A percentile compares a stretch with the other conserved stretches of the same genome.
These are phyloP conservation scores for Tulasnella sp. DNA, from an alignment of 768 basidiomycete species.

Conservation along the genomic window DNA sequence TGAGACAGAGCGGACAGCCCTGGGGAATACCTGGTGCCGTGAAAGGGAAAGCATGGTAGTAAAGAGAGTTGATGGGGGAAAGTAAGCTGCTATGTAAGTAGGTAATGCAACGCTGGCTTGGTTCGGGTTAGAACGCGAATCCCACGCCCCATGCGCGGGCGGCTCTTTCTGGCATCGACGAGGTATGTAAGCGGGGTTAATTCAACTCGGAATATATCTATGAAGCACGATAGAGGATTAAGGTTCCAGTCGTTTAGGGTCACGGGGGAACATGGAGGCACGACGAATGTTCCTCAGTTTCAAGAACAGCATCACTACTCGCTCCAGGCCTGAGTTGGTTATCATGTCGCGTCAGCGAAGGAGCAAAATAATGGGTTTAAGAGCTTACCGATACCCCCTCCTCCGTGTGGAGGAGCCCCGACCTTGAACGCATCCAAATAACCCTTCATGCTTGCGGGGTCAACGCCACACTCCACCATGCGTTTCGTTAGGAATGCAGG, in stretches of 20 bases:
- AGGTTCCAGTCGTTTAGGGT: slow-evolving; percentile 88
- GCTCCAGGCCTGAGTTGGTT: slow-evolving; percentile 47
- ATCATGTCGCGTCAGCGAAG: not conserved
- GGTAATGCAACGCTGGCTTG: not conserved
- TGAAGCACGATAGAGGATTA: slow-evolving; percentile 28
- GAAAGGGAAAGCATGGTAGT: slow-evolving; percentile 1
- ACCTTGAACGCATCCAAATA: slow-evolving; percentile 92
- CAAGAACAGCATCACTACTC: slow-evolving; percentile 94
- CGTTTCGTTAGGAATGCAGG: slow-evolving; percentile 64
- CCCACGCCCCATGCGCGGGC: not conserved
- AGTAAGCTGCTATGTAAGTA: not conserved
- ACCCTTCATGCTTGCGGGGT: slow-evolving; percentile 80
- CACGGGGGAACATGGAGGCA: slow-evolving; percentile 89
- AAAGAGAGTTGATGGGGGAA: not conserved
- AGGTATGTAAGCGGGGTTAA: not conserved
- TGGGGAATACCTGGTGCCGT: slow-evolving; percentile 2
- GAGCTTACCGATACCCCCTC: slow-evolving; percentile 70
- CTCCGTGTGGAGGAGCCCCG: slow-evolving; percentile 92
- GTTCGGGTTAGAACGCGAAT: not conserved
- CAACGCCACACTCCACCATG: slow-evolving; percentile 79
- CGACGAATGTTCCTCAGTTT: slow-evolving; percentile 92
- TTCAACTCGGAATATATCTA: not conserved
- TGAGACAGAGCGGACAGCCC: slow-evolving; percentile 34
- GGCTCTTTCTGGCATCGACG: too few species aligned
- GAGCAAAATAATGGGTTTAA: not conserved